Conservation (phyloP, 2,329 filamentous ascomycete genomes). For the Trichophaea hybrida region DNA sequence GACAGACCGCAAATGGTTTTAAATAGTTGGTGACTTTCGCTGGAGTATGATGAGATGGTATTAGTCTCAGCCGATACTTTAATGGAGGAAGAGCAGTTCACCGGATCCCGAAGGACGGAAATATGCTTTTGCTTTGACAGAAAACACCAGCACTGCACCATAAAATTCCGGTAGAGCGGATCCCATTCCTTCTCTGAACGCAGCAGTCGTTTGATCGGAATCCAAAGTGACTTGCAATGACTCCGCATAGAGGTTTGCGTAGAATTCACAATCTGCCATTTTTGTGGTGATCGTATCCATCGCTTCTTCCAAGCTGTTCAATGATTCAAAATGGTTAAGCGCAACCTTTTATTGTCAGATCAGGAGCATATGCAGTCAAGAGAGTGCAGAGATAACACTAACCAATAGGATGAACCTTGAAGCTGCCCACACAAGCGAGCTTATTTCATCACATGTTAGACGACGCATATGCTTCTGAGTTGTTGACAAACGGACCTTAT, state of each 20-base stretch:
- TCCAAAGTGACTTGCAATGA: neutral
- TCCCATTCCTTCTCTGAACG: neutral
- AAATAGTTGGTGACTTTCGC: too few species aligned
- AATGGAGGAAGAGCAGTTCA: too few species aligned
- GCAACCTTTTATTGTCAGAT: neutral
- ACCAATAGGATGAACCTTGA: neutral
- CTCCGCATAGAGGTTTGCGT: neutral
- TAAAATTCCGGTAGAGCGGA: constrained; percentile 5
- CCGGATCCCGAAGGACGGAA: too few species aligned
- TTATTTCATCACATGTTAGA: neutral
- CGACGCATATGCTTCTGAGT: neutral
- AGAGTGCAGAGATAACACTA: neutral
- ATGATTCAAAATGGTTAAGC: neutral
- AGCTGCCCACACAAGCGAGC: neutral
- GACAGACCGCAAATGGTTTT: neutral
- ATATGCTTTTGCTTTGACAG: too few species aligned
- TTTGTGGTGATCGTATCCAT: neutral
- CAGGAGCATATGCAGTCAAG: neutral
- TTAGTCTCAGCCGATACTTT: too few species aligned
- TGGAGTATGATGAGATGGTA: too few species aligned
- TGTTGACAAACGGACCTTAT: neutral
- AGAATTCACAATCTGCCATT: neutral
- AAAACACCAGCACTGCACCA: constrained; percentile 9
- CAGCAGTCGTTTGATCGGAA: neutral
- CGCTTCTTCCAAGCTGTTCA: neutral